Percentiles rank a stretch among this genome's conserved stretches.
Evolutionary conservation across 345 rosid genomes (phyloP).

Genomic region (Moringa oleifera): DNA sequence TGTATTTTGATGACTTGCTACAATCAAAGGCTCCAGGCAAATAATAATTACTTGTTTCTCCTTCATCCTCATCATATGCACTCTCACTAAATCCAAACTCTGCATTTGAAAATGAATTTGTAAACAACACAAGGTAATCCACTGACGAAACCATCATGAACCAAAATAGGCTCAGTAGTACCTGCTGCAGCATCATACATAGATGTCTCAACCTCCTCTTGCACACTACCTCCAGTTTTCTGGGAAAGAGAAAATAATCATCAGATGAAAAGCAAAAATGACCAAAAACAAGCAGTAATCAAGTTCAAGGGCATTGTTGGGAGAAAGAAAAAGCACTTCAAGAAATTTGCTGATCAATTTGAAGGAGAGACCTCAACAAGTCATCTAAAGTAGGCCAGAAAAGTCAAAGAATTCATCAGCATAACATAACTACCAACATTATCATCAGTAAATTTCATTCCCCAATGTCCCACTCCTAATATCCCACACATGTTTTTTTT

Average conservation of each 20-base stretch:
- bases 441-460: not conserved
- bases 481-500: not conserved
- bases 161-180: conserved; percentile 23
- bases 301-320: too few relatives aligned
- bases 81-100: conserved; percentile 55
- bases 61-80: conserved; percentile 81
- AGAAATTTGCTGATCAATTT: too few relatives aligned
- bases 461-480: not conserved
- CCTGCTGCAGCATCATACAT: conserved; percentile 68
- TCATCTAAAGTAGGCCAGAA: not conserved
- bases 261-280: not conserved
- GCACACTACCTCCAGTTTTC: conserved; percentile 71
- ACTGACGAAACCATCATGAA: conserved; percentile 17
- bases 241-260: conserved; percentile 21
- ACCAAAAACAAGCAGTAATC: not conserved
- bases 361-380: too few relatives aligned
- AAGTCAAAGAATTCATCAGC: not conserved
- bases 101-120: conserved; percentile 30
- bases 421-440: too few relatives aligned
- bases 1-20: conserved; percentile 45
- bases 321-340: too few relatives aligned
- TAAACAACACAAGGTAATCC: conserved; percentile 15
- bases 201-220: conserved; percentile 85
- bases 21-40: conserved; percentile 56
- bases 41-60: conserved; percentile 70